Conservation (phyloP, 1,139 yeast genomes). For the Hanseniaspora gamundiae region DNA sequence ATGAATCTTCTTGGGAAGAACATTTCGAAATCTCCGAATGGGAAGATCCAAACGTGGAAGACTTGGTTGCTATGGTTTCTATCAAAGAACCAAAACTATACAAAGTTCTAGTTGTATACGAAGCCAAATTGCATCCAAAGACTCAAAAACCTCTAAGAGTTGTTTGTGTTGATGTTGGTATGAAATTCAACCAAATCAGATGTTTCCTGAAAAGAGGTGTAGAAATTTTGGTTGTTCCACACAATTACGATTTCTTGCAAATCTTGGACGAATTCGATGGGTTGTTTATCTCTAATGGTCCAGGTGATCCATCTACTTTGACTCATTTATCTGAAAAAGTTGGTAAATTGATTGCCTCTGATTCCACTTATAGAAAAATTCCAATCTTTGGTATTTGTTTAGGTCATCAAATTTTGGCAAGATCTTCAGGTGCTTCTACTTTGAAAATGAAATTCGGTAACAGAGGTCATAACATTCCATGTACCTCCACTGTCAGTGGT, state of each 20-base stretch:
- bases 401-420: constrained; percentile 94
- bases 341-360: constrained; percentile 4
- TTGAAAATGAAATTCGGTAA: constrained; percentile 93
- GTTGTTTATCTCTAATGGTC: constrained; percentile 93
- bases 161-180: constrained; percentile 91
- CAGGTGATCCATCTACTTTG: constrained; percentile 96
- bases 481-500: constrained; percentile 86
- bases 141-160: constrained; percentile 67
- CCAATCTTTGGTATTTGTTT: constrained; percentile 96
- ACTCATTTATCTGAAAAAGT: constrained; percentile 22
- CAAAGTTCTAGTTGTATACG: constrained; percentile 41
- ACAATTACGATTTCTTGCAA: constrained; percentile 71
- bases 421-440: constrained; percentile 93
- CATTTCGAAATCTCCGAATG: constrained; percentile 72
- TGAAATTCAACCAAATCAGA: constrained; percentile 95
- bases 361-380: constrained; percentile 32
- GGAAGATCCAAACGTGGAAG: constrained; percentile 85
- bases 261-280: constrained; percentile 57
- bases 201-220: constrained; percentile 95
- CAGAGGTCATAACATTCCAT: constrained; percentile 99
- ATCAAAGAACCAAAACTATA: constrained; percentile 62
- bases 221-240: constrained; percentile 90
- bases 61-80: constrained; percentile 87
- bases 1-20: constrained; percentile 38
- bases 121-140: constrained; percentile 37